Evolutionary conservation across 2,329 filamentous ascomycete genomes (phyloP).

Genomic region (Atkinsonella texensis): DNA sequence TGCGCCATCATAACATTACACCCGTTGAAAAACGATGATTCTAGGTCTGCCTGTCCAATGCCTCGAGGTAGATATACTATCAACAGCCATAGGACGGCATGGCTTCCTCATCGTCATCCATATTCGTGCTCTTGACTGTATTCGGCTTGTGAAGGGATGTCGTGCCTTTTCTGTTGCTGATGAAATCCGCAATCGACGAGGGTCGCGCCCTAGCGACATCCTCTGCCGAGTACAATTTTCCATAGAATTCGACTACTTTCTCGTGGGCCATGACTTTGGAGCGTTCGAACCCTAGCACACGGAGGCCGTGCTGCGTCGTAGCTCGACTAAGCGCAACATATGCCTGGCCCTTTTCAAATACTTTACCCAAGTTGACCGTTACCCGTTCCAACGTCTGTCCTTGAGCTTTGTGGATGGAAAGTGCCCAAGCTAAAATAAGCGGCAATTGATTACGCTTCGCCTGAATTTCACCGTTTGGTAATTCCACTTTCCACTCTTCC

Average conservation of each 20-base stretch:
- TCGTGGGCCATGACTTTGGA: conserved; percentile 90
- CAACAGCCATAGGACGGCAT: conserved; percentile 33
- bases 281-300: conserved; percentile 81
- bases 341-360: conserved; percentile 95
- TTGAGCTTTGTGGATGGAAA: conserved; percentile 97
- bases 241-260: conserved; percentile 75
- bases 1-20: not conserved
- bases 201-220: conserved; percentile 28
- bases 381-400: conserved; percentile 89
- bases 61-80: conserved; percentile 1
- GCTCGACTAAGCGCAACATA: conserved; percentile 94
- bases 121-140: conserved; percentile 14
- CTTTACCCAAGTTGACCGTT: conserved; percentile 81
- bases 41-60: not conserved
- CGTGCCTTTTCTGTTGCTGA: conserved; percentile 22
- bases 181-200: conserved; percentile 28
- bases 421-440: conserved; percentile 88
- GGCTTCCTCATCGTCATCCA: conserved; percentile 39
- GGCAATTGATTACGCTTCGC: conserved; percentile 75
- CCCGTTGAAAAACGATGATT: not conserved
- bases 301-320: conserved; percentile 73
- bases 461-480: conserved; percentile 90
- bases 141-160: conserved; percentile 8
- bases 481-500: conserved; percentile 92
- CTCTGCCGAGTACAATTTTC: conserved; percentile 61